These are phyloP conservation scores for Clonostachys sp. DNA, from an alignment of 2,329 filamentous ascomycete species.

Conservation along the genomic window DNA sequence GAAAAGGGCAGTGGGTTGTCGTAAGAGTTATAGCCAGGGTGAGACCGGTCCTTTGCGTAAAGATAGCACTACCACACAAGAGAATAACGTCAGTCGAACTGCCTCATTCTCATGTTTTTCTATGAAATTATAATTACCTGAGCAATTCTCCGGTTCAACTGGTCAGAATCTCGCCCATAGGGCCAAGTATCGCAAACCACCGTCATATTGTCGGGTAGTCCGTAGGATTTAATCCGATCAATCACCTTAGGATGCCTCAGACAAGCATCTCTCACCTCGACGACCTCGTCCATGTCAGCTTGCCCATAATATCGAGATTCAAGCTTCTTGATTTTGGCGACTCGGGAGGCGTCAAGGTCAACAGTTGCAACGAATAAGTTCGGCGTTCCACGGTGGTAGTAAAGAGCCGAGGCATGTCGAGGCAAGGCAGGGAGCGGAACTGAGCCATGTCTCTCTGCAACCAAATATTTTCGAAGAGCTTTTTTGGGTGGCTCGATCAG, in stretches of 20 bases:
- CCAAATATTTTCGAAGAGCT: conserved; percentile 3
- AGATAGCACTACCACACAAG: conserved; percentile 1
- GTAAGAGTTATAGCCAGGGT: conserved; percentile 49
- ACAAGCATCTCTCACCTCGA: conserved; percentile 5
- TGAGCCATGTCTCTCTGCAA: neutral
- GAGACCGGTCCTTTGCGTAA: conserved; percentile 1
- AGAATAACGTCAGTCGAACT: no score
- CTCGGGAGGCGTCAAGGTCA: neutral
- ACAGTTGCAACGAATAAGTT: neutral
- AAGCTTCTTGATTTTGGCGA: conserved; percentile 3
- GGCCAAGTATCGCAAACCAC: conserved; percentile 6
- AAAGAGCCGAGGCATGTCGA: neutral
- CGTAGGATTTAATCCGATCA: conserved; percentile 3
- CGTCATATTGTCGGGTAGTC: conserved; percentile 1
- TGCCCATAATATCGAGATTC: conserved; percentile 3
- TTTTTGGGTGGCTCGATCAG: conserved; percentile 6
- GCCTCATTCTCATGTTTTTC: no score
- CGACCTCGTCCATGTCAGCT: conserved; percentile 5
- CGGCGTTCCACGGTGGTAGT: neutral
- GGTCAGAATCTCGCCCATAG: conserved; percentile 2
- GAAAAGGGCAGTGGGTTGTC: conserved; percentile 47
- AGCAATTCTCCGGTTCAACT: conserved; percentile 1
- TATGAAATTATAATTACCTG: conserved; percentile 1
- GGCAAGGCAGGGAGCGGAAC: neutral
- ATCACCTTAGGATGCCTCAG: conserved; percentile 4